phyloP scores from a whole-genome alignment of 2,329 filamentous ascomycete genomes.

The Penicillium sp. region DNA sequence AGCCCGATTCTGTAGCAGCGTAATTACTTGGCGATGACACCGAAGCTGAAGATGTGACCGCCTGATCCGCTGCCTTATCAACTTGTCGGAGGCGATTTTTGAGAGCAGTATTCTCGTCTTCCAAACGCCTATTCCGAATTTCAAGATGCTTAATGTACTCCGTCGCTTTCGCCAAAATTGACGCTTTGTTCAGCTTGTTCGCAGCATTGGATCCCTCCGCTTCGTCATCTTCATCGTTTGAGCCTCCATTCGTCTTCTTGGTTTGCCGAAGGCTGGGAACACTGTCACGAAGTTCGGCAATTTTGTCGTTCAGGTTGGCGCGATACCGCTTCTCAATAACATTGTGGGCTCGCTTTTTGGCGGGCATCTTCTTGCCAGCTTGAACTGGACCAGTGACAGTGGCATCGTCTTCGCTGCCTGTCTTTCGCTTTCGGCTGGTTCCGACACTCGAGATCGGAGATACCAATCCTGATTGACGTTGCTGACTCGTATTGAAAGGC shows the following conservation, averaged over 20 bases:
- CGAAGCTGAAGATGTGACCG: slow-evolving; percentile 36
- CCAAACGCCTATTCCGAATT: slow-evolving; percentile 76
- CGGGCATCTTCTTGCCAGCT: slow-evolving; percentile 52
- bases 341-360: slow-evolving; percentile 94
- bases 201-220: slow-evolving; percentile 77
- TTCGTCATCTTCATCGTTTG: slow-evolving; percentile 67
- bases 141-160: slow-evolving; percentile 94
- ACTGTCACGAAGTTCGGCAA: slow-evolving; percentile 83
- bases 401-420: slow-evolving; percentile 53
- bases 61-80: slow-evolving; percentile 55
- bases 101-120: slow-evolving; percentile 75
- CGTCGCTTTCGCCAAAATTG: slow-evolving; percentile 88
- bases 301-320: slow-evolving; percentile 96
- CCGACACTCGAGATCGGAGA: slow-evolving; percentile 28
- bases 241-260: slow-evolving; percentile 48
- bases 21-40: slow-evolving; percentile 43
- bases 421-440: slow-evolving; percentile 63
- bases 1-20: slow-evolving; percentile 36
- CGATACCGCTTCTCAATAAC: slow-evolving; percentile 98
- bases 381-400: slow-evolving; percentile 31
- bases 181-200: slow-evolving; percentile 97
- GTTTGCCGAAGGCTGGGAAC: slow-evolving; percentile 84
- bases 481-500: slow-evolving; percentile 1
- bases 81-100: slow-evolving; percentile 77
- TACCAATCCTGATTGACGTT: slow-evolving; percentile 19